Evolutionary conservation across 139 green algal species (phyloP).

Genomic region (Edaphochlamys debaryana): DNA sequence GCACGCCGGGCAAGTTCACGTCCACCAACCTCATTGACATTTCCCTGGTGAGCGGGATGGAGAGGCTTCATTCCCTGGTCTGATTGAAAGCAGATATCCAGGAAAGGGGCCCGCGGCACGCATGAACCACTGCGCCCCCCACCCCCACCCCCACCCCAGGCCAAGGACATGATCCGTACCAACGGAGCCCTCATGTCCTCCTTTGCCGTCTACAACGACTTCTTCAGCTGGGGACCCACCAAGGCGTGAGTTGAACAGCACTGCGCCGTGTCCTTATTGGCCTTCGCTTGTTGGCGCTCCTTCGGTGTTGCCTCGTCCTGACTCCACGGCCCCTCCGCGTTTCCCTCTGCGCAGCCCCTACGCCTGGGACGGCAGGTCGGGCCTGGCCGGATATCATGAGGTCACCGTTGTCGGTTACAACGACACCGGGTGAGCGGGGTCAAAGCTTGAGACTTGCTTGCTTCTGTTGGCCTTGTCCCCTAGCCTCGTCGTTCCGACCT

Average conservation of each 20-base stretch:
- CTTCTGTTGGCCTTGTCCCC: neutral
- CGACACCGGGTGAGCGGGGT: too few species aligned
- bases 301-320: neutral
- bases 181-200: neutral
- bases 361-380: neutral
- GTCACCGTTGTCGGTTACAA: constrained; percentile 15
- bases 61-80: too few species aligned
- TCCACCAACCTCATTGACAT: neutral
- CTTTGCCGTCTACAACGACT: constrained; percentile 73
- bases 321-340: neutral
- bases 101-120: neutral
- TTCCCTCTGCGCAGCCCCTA: neutral
- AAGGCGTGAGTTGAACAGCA: constrained; percentile 69
- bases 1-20: neutral
- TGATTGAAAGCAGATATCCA: neutral
- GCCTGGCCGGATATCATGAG: constrained; percentile 20
- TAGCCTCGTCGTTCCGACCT: neutral
- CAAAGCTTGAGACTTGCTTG: too few species aligned
- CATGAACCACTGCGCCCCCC: neutral
- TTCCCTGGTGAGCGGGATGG: neutral
- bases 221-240: constrained; percentile 83
- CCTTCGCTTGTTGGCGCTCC: too few species aligned
- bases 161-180: constrained; percentile 16
- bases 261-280: neutral
- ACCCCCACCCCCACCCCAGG: neutral